Conservation (phyloP, 106 monocot species). For the Posidonia australis region DNA sequence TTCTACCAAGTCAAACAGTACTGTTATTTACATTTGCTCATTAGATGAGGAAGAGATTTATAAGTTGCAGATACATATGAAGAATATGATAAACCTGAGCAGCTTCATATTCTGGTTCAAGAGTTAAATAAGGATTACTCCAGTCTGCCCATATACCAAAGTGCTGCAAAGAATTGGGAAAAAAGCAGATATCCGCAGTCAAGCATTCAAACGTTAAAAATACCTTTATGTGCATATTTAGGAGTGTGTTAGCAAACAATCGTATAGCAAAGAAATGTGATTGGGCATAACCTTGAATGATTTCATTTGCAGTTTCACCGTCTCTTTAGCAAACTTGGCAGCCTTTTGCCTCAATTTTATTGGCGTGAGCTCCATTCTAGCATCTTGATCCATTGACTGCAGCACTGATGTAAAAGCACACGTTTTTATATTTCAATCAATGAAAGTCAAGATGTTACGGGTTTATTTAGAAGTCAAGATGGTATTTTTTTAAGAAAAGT, state of each 20-base stretch:
- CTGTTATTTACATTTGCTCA: too few relatives aligned
- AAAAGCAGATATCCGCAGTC: not conserved
- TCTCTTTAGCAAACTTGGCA: conserved; percentile 88
- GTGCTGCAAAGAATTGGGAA: conserved; percentile 40
- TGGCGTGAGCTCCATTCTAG: conserved; percentile 74
- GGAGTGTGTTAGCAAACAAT: not conserved
- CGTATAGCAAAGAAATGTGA: not conserved
- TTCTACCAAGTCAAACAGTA: too few relatives aligned
- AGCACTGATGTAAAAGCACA: conserved; percentile 46
- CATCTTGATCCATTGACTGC: conserved; percentile 81
- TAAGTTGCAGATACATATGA: too few relatives aligned
- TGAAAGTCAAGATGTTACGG: too few relatives aligned
- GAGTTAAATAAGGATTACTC: conserved; percentile 86
- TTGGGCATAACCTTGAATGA: conserved; percentile 68
- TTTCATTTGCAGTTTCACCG: conserved; percentile 79
- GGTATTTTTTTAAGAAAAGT: too few relatives aligned
- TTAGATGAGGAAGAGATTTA: not conserved
- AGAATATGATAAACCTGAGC: conserved; percentile 55
- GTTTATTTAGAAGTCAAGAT: too few relatives aligned
- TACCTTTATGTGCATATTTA: not conserved
- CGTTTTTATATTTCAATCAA: too few relatives aligned
- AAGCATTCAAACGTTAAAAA: not conserved
- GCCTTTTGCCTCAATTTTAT: conserved; percentile 80
- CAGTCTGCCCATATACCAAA: conserved; percentile 98
- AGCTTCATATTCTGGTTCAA: conserved; percentile 97